Evolutionary conservation across 2,329 filamentous ascomycete genomes (phyloP), one percentile per base, ranked within the genome.

Genomic region (Colletotrichum australisinense): DNA sequence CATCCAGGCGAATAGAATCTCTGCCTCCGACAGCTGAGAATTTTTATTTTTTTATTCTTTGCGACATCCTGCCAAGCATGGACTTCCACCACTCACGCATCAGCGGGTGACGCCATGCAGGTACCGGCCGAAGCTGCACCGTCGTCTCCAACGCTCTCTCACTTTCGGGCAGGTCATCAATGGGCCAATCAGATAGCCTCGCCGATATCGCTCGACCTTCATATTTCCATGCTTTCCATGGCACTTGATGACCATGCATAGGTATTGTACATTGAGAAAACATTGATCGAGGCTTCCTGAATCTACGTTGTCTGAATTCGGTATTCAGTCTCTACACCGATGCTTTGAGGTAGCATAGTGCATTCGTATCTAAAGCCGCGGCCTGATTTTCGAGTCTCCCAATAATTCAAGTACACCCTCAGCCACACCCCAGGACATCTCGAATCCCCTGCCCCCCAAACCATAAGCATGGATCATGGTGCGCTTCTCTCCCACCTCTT

Each of bases 341-440:
- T 19, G 8, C 5, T 35, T n/a, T 35, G 8, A 32, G 30, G 30
- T 1, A 35, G n/a, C 2, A 11, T 35, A n/a, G 32, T 19, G 19
- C 3, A 9, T 56, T 42, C 22, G 49, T 19, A 24, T 4, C 38
- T 56, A 73, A 35, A 73, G 46, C 4, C 32, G 62, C n/a, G 70
- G 55, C 38, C 19, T 63, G 26, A 30, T 26, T 24, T 55, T 28
- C 14, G 32, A n/a, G 8, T 60, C 49, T 12, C 59, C 26, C 16
- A 88, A 82, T 75, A 89, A 76, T 24, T 78, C 77, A 3, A 81
- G 79, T 11, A 89, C 87, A 63, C 86, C 86, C 59, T 84, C 84
- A 0, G 89, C 90, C 6, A 91, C 84, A 0, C 90, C 90, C 88
- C 89, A 90, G 19, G 89, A 90, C 8, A 91, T 75, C 80, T 92